Conservation (phyloP, 2,329 filamentous ascomycete genomes). For the Colletotrichum gigasporum region DNA sequence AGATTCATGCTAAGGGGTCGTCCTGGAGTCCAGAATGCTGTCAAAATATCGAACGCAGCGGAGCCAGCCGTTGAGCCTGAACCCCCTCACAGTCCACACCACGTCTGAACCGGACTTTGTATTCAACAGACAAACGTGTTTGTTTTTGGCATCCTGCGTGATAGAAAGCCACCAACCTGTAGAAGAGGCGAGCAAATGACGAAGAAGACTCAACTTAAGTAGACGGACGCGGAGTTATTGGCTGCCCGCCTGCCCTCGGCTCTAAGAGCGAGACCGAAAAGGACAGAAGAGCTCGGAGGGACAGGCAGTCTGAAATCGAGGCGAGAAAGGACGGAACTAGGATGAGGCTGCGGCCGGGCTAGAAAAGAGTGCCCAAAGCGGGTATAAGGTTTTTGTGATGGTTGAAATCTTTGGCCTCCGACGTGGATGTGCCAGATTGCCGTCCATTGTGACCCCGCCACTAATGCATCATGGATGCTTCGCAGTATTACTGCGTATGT, state of each 20-base stretch:
- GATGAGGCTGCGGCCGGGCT: neutral
- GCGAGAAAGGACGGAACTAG: neutral
- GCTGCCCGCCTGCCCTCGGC: neutral
- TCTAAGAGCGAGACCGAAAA: neutral
- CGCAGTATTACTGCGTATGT: neutral
- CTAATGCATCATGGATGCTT: neutral
- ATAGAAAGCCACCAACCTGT: no score
- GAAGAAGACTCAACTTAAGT: neutral
- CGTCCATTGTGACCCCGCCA: neutral
- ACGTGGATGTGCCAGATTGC: neutral
- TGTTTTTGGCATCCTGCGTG: neutral
- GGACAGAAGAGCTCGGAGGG: neutral
- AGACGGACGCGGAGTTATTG: neutral
- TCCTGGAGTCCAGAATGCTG: neutral
- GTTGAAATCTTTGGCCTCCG: neutral
- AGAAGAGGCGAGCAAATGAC: neutral
- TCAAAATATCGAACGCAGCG: neutral
- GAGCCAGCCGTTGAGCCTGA: neutral
- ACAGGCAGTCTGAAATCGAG: neutral
- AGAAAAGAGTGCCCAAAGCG: constrained; percentile 14
- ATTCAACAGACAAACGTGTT: neutral
- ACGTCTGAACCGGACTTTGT: neutral
- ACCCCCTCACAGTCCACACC: neutral
- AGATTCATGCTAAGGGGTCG: neutral
- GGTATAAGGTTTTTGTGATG: constrained; percentile 16